These are phyloP conservation scores for Chalaropsis thielavioides DNA, from an alignment of 2,329 filamentous ascomycete species.

Conservation along the genomic window DNA sequence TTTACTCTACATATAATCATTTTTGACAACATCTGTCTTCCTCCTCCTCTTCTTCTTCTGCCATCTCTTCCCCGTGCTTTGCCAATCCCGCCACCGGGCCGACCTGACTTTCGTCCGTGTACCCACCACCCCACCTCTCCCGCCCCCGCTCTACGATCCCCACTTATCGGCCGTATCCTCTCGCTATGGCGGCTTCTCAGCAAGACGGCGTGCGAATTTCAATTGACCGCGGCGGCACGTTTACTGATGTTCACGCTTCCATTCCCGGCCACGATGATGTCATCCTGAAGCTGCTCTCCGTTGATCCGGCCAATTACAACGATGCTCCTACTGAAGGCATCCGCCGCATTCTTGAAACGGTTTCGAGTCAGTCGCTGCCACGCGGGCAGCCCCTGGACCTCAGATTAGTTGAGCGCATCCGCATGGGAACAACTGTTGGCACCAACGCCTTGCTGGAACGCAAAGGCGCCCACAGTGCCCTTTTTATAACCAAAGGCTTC, in stretches of 20 bases:
- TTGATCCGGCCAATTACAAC: slow-evolving; percentile 78
- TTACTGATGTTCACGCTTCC: slow-evolving; percentile 84
- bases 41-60: background rate
- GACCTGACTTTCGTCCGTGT: background rate
- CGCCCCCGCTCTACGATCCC: background rate
- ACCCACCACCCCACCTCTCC: too few relatives aligned
- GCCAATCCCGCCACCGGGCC: background rate
- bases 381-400: slow-evolving; percentile 71
- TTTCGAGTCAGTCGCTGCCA: slow-evolving; percentile 60
- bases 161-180: too few relatives aligned
- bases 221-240: slow-evolving; percentile 72
- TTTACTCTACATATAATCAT: background rate
- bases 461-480: slow-evolving; percentile 76
- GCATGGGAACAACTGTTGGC: slow-evolving; percentile 91
- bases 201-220: slow-evolving; percentile 54
- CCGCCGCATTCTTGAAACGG: slow-evolving; percentile 66
- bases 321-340: slow-evolving; percentile 89
- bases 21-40: background rate
- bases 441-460: slow-evolving; percentile 83
- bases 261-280: slow-evolving; percentile 57
- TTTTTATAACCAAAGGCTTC: slow-evolving; percentile 80
- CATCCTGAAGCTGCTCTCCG: slow-evolving; percentile 76
- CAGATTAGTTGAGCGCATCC: slow-evolving; percentile 70
- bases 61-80: background rate
- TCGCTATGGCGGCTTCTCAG: background rate